Base-by-base conservation (phyloP, 2,329 filamentous ascomycete species). In the Zelopaecilomyces penicillatus region DNA sequence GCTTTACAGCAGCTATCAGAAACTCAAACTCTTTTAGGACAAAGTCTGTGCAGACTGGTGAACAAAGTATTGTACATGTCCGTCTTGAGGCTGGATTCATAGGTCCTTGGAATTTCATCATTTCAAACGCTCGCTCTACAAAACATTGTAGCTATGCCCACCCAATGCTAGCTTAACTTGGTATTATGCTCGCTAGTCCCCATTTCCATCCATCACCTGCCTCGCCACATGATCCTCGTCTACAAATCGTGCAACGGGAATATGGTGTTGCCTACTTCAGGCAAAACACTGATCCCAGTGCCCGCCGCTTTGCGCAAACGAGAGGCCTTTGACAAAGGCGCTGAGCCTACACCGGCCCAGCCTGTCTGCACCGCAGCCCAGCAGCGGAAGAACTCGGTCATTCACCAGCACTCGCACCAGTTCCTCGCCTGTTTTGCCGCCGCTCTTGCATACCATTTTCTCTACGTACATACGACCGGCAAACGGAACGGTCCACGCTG, bases 401-500 rank as follows among this genome's bases (percentile, higher is more conserved):
- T 96, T 95, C 32, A 96, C 70, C 47, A 96, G 65, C 4, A 94
- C 73, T 33, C 90, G 75, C 8, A 96, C 86, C 42, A 84, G 70
- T 62, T 93, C 85, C 57, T 87, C 78, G 2, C 65, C 39, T 10
- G 35, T 28, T 10, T 37, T 37, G 28, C 42, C 57, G 9, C 36
- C 50, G 7, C 50, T 68, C 3, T 60, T 60, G 61, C 90, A 96
- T 35, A 64, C 65, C 77, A 95, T 82, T 73, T 91, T 93, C 73
- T 96, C 90, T 32, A 96, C 78, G 61, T 94, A 95, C 63, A 88
- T 76, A 43, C 89, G 73, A 12, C 79, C 82, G 0, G 76, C 86
- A 64, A 96, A 95, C 0, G 90, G 86, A 12, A 95, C 87, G 0
- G 80, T 78, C 83, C 85, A 91, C 10, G 82, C 75, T 1, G 87